Evolutionary conservation across 2,329 filamentous ascomycete species (phyloP).

Genomic region (Monosporascus sp.): DNA sequence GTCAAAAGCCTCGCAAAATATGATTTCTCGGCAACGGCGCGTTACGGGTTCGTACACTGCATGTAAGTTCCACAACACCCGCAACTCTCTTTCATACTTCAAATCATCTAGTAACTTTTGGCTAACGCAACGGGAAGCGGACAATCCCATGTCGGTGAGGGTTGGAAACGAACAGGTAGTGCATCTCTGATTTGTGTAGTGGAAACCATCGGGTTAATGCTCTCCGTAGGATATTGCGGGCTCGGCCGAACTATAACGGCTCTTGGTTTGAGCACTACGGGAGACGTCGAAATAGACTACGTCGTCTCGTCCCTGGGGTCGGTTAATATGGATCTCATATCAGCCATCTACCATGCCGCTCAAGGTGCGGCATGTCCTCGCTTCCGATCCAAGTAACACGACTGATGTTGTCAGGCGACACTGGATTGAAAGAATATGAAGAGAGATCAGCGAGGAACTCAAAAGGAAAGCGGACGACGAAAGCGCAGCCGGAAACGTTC

Average conservation of each 20-base stretch:
- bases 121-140: slow-evolving; percentile 37
- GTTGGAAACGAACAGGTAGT: slow-evolving; percentile 37
- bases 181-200: slow-evolving; percentile 2
- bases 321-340: slow-evolving; percentile 63
- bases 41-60: slow-evolving; percentile 77
- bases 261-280: slow-evolving; percentile 54
- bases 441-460: slow-evolving; percentile 29
- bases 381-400: slow-evolving; percentile 1
- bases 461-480: slow-evolving; percentile 23
- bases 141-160: slow-evolving; percentile 47
- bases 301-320: slow-evolving; percentile 78
- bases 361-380: slow-evolving; percentile 37
- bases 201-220: slow-evolving; percentile 5
- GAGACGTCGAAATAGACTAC: slow-evolving; percentile 64
- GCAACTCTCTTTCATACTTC: neutral
- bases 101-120: slow-evolving; percentile 1
- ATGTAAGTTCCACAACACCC: slow-evolving; percentile 51
- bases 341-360: slow-evolving; percentile 48
- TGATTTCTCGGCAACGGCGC: slow-evolving; percentile 69
- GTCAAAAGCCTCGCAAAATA: slow-evolving; percentile 67
- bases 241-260: slow-evolving; percentile 61
- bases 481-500: slow-evolving; percentile 16
- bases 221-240: slow-evolving; percentile 63
- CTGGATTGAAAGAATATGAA: slow-evolving; percentile 41
- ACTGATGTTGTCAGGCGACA: slow-evolving; percentile 28